Percentiles rank a stretch among this genome's conserved stretches.
Conservation (phyloP, 257 asterid genomes). For the Nicotiana tabacum region DNA sequence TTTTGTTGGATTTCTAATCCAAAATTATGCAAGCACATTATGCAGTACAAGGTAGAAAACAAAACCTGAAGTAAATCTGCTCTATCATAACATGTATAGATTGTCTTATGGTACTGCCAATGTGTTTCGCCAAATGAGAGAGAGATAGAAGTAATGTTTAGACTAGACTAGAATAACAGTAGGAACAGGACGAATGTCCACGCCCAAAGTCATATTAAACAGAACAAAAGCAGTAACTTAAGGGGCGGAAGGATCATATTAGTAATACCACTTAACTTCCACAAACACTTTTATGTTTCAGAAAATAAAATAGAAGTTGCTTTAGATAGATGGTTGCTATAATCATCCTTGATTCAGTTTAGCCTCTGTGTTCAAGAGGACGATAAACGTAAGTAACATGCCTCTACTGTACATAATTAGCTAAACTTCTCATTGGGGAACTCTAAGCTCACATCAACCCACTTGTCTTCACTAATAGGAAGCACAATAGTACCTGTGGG, state of each 20-base stretch:
- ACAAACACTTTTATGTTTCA: neutral
- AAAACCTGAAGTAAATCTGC: no score
- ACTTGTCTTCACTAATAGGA: conserved; percentile 38
- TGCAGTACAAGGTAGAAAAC: no score
- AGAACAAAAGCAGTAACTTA: neutral
- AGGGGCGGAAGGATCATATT: neutral
- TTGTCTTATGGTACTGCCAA: no score
- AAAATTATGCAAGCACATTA: no score
- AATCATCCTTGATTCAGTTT: neutral
- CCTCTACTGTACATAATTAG: neutral
- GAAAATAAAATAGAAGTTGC: neutral
- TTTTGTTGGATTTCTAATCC: no score
- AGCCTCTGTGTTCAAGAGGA: neutral
- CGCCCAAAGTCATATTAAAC: neutral
- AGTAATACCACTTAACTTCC: neutral
- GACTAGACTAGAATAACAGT: no score
- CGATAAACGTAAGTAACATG: neutral
- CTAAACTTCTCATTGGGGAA: conserved; percentile 23
- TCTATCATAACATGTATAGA: no score
- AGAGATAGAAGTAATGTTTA: no score
- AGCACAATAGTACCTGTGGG: conserved; percentile 32
- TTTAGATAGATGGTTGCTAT: neutral
- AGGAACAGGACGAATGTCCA: no score
- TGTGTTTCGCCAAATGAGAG: no score
- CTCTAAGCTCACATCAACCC: conserved; percentile 37